Evolutionary conservation across 768 basidiomycete species (phyloP).

Genomic region (Amanita phalloides): DNA sequence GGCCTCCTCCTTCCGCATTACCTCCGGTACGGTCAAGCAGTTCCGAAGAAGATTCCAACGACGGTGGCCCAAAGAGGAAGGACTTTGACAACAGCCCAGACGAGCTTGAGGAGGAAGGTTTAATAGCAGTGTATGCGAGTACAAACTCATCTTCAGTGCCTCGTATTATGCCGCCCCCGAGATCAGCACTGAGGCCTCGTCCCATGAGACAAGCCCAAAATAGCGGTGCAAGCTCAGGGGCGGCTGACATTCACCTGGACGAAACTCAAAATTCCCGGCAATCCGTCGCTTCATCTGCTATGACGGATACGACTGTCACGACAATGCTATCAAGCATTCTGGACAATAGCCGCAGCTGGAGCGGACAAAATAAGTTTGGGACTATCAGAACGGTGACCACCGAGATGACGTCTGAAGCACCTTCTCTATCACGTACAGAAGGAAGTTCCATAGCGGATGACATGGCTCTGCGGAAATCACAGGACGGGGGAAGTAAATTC

Average conservation of each 20-base stretch:
- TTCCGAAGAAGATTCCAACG: conserved; percentile 27
- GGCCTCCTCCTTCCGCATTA: conserved; percentile 39
- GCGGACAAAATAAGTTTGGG: conserved; percentile 51
- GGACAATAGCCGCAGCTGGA: conserved; percentile 32
- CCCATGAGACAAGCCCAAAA: conserved; percentile 17
- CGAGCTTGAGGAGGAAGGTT: conserved; percentile 9
- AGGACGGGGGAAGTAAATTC: conserved; percentile 12
- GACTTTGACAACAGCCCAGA: conserved; percentile 9
- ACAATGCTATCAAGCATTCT: conserved; percentile 54
- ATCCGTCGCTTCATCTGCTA: conserved; percentile 50
- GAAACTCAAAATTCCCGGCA: conserved; percentile 35
- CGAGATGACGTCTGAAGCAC: conserved; percentile 67
- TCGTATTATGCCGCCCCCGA: conserved; percentile 28
- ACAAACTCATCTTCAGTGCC: conserved; percentile 28
- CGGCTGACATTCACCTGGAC: conserved; percentile 20
- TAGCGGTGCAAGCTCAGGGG: conserved; percentile 18
- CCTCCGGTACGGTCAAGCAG: conserved; percentile 47
- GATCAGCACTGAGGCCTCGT: conserved; percentile 42
- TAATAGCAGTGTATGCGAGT: conserved; percentile 13
- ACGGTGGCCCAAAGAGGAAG: not conserved
- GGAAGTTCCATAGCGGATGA: conserved; percentile 47
- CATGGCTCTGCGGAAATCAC: conserved; percentile 16
- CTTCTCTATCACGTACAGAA: conserved; percentile 57
- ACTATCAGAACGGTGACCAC: conserved; percentile 79
- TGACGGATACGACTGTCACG: conserved; percentile 42